Base-by-base conservation (phyloP, 2,329 filamentous ascomycete genomes). In the Arthrobotrys megalospora region DNA sequence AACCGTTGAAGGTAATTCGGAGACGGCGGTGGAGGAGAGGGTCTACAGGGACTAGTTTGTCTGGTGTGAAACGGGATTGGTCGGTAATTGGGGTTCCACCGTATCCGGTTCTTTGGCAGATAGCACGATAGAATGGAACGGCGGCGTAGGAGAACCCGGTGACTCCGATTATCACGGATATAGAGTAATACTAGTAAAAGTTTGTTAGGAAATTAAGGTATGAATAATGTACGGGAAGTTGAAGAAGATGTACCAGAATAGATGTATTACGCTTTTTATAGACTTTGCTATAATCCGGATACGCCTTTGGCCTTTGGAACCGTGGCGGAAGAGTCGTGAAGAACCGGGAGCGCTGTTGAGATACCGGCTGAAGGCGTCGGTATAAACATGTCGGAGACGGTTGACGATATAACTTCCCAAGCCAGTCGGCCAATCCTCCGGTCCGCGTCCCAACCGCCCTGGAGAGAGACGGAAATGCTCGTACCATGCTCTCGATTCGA, bases 1-100 rank as follows among this genome's bases (percentile, higher is more conserved):
- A 96, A 58, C 94, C 93, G 83, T 94, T 96, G 88, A 99, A 99
- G 28, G 94, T 98, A 80, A 99, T 95, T 78, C 93, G 92, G 82
- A 99, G 91, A 67, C 96, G 92, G 81, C 92, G 92, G 19, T 78
- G 75, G 43, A 78, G 67, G 3, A 71, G 62, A 52, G 69, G 48
- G 76, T 93, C 92, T 45, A 97, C 91, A 14, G 96, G 96, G 55
- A 90, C 88, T 52, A 99, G 89, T 69, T 94, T 82, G 64, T 82
- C 80, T 24, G 81, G 92, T 60, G 88, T 88, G 41, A 94, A 89
- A 28, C 92, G 89, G 84, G 96, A 92, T 70, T 85, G 85, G 79
- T 86, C 87, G 75, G 88, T 85, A 80, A 86, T 87, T 70, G 86
- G 87, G 66, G 83, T 83, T 60, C 85, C 84, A 58, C 87, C 87